Conservation (phyloP, 2,329 filamentous ascomycete species). For the Stachybotrys chlorohalonatus region DNA sequence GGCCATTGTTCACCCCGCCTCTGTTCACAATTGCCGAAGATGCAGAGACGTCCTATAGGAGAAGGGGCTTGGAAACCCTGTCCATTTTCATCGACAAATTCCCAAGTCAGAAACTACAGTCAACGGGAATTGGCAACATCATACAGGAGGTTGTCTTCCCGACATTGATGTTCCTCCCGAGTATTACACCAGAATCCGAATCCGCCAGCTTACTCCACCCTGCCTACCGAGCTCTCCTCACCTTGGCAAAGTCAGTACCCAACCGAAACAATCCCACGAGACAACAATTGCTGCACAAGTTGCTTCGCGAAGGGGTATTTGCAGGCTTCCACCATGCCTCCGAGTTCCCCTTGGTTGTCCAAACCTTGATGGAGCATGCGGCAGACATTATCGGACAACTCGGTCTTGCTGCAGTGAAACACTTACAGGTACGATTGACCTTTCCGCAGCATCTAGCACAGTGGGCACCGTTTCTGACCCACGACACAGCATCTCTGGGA, state of each 20-base stretch:
- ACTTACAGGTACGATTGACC: slow-evolving; percentile 46
- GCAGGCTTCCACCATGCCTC: slow-evolving; percentile 47
- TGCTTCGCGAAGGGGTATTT: slow-evolving; percentile 48
- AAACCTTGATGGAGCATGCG: slow-evolving; percentile 44
- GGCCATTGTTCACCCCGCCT: slow-evolving; percentile 62
- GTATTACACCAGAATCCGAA: slow-evolving; percentile 64
- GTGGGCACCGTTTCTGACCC: not conserved
- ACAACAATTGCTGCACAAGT: slow-evolving; percentile 32
- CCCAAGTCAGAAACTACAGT: slow-evolving; percentile 41
- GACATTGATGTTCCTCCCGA: slow-evolving; percentile 67
- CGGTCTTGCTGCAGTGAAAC: slow-evolving; percentile 55
- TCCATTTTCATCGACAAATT: slow-evolving; percentile 44
- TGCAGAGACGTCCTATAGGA: slow-evolving; percentile 39
- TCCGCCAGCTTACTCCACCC: slow-evolving; percentile 53
- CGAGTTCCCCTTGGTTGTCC: slow-evolving; percentile 47
- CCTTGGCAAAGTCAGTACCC: slow-evolving; percentile 33
- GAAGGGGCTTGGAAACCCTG: slow-evolving; percentile 47
- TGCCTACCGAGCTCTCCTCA: slow-evolving; percentile 59
- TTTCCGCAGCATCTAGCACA: not conserved
- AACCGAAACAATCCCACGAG: not conserved
- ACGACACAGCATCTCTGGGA: slow-evolving; percentile 51
- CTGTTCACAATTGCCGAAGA: slow-evolving; percentile 64
- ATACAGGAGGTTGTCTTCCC: slow-evolving; percentile 64
- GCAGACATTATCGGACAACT: slow-evolving; percentile 42
- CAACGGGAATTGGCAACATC: slow-evolving; percentile 57